Evolutionary conservation across 805 yeast genomes (phyloP), one percentile per base, ranked within the genome.

Genomic region (Yarrowia sp.): DNA sequence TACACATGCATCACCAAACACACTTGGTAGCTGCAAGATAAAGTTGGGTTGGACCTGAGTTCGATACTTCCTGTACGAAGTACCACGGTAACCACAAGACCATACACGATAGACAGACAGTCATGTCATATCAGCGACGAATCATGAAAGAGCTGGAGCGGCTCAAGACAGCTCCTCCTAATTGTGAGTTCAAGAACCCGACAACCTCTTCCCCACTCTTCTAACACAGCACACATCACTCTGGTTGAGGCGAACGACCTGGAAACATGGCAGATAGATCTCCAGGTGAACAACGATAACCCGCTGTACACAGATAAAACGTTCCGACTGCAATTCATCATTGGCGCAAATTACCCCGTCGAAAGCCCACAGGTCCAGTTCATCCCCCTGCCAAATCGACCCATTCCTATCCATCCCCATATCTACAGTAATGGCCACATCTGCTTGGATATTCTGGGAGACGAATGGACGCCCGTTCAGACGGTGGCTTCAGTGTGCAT

Each of bases 391-490:
- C 67, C 59, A 12, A 70, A 69, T 1, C 73, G 74, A 7, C 72
- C 74, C 40, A 83, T 89, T 3, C 94, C 94, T 0, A 72, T 88
- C 2, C 92, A 89, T 74, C 94, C 94, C 0, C 94, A 89, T 74
- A 81, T 89, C 2, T 89, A 89, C 74, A 83, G 89, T 41, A 89
- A 89, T 73, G 94, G 93, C 1, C 93, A 89, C 73, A 89, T 89
- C n/a, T 89, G 94, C 74, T 78, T 89, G 22, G 79, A 89, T 73
- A 77, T 89, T 1, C 77, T 89, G 45, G 91, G 89, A 2, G 82
- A 82, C 19, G 89, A 84, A 50, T 88, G 91, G 91, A 81, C 89
- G 0, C 90, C 91, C 0, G 87, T 87, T 0, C 86, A 86, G 70
- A 80, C 84, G 7, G 77, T 74, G 35, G 59, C 71, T 9, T 71